These are phyloP conservation scores for Akanthomyces dipterigenus DNA, from an alignment of 2,329 filamentous ascomycete genomes.

Conservation along the genomic window DNA sequence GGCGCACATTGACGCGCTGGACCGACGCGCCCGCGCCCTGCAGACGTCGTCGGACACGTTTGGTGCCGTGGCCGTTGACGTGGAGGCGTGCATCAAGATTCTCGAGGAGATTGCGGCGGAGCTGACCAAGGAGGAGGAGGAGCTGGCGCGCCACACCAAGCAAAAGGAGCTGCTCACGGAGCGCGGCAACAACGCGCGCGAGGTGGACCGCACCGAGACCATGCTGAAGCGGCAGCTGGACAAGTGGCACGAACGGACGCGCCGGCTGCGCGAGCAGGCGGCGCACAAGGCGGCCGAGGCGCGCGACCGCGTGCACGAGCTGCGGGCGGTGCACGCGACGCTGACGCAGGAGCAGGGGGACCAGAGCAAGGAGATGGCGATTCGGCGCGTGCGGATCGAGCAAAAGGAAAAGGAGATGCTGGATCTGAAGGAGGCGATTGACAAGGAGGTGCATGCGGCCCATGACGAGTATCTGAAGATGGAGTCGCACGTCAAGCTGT, in stretches of 20 bases:
- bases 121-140: conserved; percentile 84
- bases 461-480: conserved; percentile 96
- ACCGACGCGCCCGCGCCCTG: conserved; percentile 78
- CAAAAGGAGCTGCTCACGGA: conserved; percentile 86
- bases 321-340: conserved; percentile 70
- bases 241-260: conserved; percentile 82
- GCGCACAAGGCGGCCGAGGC: conserved; percentile 75
- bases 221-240: conserved; percentile 76
- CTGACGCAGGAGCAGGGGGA: conserved; percentile 79
- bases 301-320: conserved; percentile 83
- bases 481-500: conserved; percentile 93
- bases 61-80: conserved; percentile 73
- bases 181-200: conserved; percentile 79
- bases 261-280: conserved; percentile 73
- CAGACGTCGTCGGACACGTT: conserved; percentile 93
- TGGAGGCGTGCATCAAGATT: conserved; percentile 80
- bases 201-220: conserved; percentile 83
- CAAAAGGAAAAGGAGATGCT: conserved; percentile 99
- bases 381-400: conserved; percentile 85
- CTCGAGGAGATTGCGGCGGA: conserved; percentile 84
- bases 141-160: conserved; percentile 68
- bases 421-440: conserved; percentile 95
- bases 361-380: conserved; percentile 88
- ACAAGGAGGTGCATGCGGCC: conserved; percentile 83
- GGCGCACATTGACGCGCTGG: conserved; percentile 76